Evolutionary conservation across 176 grass and related monocot species (phyloP).

Genomic region (Otatea glauca): DNA sequence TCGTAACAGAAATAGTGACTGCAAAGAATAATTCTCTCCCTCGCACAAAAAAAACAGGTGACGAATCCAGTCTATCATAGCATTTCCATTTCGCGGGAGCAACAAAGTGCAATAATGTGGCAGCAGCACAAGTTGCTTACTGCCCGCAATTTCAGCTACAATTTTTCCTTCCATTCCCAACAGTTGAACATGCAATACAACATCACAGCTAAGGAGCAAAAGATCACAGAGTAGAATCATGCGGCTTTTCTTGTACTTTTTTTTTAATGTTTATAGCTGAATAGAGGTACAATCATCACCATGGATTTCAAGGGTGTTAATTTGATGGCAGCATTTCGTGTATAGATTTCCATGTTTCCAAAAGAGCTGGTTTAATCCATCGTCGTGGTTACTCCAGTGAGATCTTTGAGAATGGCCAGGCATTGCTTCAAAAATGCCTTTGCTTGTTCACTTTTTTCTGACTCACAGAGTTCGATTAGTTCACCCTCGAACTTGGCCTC

Average conservation of each 20-base stretch:
- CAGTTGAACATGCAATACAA: neutral
- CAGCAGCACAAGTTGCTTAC: neutral
- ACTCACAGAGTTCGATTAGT: constrained; percentile 57
- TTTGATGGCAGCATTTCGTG: neutral
- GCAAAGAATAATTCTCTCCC: no score
- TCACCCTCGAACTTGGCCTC: constrained; percentile 62
- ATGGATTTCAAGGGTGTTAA: neutral
- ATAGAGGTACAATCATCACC: constrained; percentile 22
- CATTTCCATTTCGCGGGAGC: neutral
- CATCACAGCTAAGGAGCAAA: neutral
- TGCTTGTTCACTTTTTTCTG: constrained; percentile 86
- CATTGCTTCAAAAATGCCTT: constrained; percentile 75
- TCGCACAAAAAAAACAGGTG: neutral
- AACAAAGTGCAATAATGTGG: neutral
- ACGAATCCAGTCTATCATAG: neutral
- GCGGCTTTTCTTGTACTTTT: neutral
- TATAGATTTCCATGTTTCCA: constrained; percentile 15
- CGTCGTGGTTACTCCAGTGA: constrained; percentile 36
- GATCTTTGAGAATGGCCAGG: constrained; percentile 56
- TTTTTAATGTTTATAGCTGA: constrained; percentile 9
- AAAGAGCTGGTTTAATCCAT: constrained; percentile 23
- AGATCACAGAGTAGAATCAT: neutral
- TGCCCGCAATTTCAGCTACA: neutral
- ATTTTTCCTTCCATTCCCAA: neutral
- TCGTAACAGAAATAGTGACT: neutral